Conservation (phyloP, 148 eudicot species). For the Hydrangea macrophylla region DNA sequence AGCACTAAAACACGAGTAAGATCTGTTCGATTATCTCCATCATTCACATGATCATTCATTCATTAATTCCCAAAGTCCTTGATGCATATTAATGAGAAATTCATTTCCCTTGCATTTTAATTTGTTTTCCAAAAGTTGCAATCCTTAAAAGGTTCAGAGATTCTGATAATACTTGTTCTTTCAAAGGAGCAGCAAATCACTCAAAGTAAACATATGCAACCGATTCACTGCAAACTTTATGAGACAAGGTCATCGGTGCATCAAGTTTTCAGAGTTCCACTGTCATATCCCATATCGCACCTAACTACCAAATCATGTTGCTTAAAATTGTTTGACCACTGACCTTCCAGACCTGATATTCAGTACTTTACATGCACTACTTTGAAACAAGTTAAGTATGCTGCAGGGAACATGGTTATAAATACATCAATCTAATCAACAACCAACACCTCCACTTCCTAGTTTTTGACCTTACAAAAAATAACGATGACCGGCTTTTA, state of each 20-base stretch:
- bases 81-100: not conserved
- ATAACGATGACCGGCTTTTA: too few relatives aligned
- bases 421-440: not conserved
- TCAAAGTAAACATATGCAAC: not conserved
- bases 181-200: not conserved
- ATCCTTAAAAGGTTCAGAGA: not conserved
- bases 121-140: not conserved
- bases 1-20: not conserved
- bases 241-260: not conserved
- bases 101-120: not conserved
- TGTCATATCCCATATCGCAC: not conserved
- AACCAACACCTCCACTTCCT: not conserved
- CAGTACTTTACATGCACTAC: not conserved
- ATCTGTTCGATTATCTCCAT: not conserved
- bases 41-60: not conserved
- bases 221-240: not conserved
- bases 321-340: not conserved
- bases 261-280: slow-evolving; percentile 1
- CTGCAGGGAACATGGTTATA: not conserved
- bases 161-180: not conserved
- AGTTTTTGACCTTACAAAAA: not conserved
- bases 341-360: not conserved
- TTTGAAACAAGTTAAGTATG: not conserved
- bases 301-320: not conserved
- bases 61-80: not conserved